These are phyloP conservation scores for Candida argentea DNA, from an alignment of 805 yeast species.

Conservation along the genomic window DNA sequence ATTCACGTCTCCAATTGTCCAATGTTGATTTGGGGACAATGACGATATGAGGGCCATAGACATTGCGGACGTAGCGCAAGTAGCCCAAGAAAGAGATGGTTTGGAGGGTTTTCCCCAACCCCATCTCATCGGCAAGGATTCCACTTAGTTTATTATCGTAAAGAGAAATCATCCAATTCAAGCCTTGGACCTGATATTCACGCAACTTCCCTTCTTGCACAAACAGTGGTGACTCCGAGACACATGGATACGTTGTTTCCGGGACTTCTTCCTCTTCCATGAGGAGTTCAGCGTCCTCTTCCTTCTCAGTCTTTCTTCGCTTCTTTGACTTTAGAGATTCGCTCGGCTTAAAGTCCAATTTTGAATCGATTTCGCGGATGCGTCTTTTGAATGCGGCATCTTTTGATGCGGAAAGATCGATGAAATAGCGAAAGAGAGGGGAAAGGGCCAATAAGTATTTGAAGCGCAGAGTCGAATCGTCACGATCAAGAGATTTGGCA, in stretches of 20 bases:
- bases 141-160: conserved; percentile 88
- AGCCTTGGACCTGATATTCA: conserved; percentile 90
- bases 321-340: conserved; percentile 13
- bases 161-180: conserved; percentile 86
- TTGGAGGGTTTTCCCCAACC: conserved; percentile 91
- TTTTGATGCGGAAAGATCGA: conserved; percentile 69
- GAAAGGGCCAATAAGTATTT: conserved; percentile 73
- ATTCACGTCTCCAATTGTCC: conserved; percentile 95
- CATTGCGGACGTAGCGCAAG: conserved; percentile 62
- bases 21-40: conserved; percentile 93
- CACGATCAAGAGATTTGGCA: conserved; percentile 40
- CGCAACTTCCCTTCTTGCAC: conserved; percentile 64
- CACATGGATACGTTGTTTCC: conserved; percentile 42
- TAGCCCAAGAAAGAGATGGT: conserved; percentile 89
- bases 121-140: conserved; percentile 97
- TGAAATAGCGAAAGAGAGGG: conserved; percentile 80
- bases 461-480: conserved; percentile 70
- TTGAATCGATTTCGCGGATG: conserved; percentile 45
- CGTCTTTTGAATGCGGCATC: conserved; percentile 61
- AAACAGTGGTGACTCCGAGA: conserved; percentile 80
- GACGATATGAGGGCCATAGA: conserved; percentile 85
- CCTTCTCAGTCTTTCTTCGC: conserved; percentile 85
- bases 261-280: conserved; percentile 63
- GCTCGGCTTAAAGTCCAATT: conserved; percentile 28
- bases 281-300: conserved; percentile 88